A percentile compares a stretch with the other conserved stretches of the same genome.
phyloP scores from a whole-genome alignment of 768 basidiomycete genomes.

The Amylocystis lapponica region DNA sequence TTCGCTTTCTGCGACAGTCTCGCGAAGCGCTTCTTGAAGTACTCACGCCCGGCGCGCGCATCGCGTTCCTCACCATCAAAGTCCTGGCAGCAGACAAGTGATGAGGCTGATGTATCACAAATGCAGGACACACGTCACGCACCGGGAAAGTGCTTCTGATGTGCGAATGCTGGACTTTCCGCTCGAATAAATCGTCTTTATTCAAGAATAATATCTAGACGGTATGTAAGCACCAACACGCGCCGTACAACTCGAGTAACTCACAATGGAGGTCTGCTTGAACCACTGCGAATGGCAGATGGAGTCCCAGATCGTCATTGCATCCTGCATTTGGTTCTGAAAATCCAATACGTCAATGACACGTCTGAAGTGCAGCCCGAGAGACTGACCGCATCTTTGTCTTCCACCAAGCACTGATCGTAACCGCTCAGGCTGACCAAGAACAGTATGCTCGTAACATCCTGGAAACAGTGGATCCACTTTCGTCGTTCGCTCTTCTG shows the following conservation, averaged over 20 bases:
- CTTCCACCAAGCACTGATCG: constrained; percentile 91
- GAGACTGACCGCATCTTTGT: constrained; percentile 74
- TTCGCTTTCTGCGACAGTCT: constrained; percentile 82
- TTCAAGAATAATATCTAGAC: constrained; percentile 84
- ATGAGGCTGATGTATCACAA: background rate
- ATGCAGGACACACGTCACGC: constrained; percentile 17
- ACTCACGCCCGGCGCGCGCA: constrained; percentile 73
- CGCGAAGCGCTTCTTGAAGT: constrained; percentile 84
- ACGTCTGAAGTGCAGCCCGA: background rate
- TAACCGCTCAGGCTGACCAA: constrained; percentile 89
- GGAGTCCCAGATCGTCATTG: constrained; percentile 97
- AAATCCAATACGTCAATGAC: background rate
- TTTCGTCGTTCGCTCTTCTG: constrained; percentile 92
- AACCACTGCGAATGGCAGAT: constrained; percentile 99
- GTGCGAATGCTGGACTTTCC: constrained; percentile 75
- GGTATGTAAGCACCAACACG: constrained; percentile 1
- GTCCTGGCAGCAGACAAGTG: constrained; percentile 44
- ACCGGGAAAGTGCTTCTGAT: constrained; percentile 90
- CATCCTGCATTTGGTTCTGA: constrained; percentile 98
- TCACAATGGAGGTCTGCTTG: constrained; percentile 85
- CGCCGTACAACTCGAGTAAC: constrained; percentile 20
- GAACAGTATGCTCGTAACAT: constrained; percentile 91
- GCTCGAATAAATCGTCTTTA: constrained; percentile 90
- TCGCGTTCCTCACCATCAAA: constrained; percentile 77
- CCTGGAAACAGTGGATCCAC: constrained; percentile 95